Percentiles rank a stretch among this genome's conserved stretches.
Evolutionary conservation across 768 basidiomycete genomes (phyloP).

Genomic region (Collybia mongolica): DNA sequence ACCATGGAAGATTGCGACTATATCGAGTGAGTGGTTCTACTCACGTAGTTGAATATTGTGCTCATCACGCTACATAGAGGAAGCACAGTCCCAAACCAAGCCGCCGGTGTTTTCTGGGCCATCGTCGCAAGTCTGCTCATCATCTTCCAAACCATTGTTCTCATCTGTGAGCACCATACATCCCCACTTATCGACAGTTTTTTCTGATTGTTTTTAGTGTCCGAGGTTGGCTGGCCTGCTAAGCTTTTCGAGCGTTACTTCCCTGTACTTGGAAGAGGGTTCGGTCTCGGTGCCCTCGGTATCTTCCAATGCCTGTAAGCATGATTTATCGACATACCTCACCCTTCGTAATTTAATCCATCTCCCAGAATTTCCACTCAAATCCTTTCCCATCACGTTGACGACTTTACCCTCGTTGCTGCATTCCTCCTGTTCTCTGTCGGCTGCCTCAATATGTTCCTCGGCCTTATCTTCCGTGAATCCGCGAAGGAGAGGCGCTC

Average conservation of each 20-base stretch:
- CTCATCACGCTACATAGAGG: slow-evolving; percentile 32
- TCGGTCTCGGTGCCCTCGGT: slow-evolving; percentile 86
- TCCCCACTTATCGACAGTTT: neutral
- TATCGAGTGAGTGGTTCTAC: slow-evolving; percentile 56
- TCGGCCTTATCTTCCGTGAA: slow-evolving; percentile 79
- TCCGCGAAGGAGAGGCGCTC: slow-evolving; percentile 63
- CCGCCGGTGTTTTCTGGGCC: slow-evolving; percentile 92
- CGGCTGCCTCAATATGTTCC: slow-evolving; percentile 79
- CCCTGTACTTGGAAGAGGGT: slow-evolving; percentile 83
- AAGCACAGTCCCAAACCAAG: slow-evolving; percentile 90
- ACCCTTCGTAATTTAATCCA: neutral
- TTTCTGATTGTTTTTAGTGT: slow-evolving; percentile 34
- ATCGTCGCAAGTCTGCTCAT: slow-evolving; percentile 85
- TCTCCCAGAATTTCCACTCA: slow-evolving; percentile 57
- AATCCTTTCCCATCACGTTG: slow-evolving; percentile 75
- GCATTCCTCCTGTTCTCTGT: slow-evolving; percentile 84
- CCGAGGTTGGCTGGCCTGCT: slow-evolving; percentile 78
- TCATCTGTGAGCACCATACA: slow-evolving; percentile 48
- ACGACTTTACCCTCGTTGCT: slow-evolving; percentile 82
- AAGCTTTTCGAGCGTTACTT: slow-evolving; percentile 85
- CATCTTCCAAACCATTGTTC: slow-evolving; percentile 74
- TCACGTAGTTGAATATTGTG: neutral
- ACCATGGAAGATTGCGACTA: slow-evolving; percentile 67
- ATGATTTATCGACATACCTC: too few relatives aligned
- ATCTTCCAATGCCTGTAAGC: slow-evolving; percentile 83